Percentiles rank a stretch among this genome's conserved stretches.
Evolutionary conservation across 2,329 filamentous ascomycete species (phyloP).

Genomic region (Calonectria naviculata): DNA sequence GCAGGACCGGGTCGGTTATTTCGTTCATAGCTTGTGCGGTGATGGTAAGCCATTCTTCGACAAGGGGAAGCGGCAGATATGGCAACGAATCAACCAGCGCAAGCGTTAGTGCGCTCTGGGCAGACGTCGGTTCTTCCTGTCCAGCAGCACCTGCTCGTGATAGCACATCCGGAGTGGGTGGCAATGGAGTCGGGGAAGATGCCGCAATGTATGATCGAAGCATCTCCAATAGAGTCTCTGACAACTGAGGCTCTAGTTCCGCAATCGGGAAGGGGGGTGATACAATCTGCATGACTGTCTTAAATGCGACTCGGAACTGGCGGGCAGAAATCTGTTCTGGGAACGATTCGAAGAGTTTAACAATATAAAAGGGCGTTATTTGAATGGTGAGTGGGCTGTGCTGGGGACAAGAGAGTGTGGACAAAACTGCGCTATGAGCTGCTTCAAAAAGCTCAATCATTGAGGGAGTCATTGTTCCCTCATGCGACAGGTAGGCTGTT

Average conservation of each 20-base stretch:
- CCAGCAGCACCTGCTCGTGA: conserved; percentile 42
- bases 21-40: conserved; percentile 74
- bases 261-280: conserved; percentile 83
- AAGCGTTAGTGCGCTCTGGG: conserved; percentile 81
- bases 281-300: conserved; percentile 83
- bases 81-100: conserved; percentile 84
- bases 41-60: conserved; percentile 85
- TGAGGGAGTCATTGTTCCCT: conserved; percentile 55
- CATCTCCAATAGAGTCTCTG: conserved; percentile 84
- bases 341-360: conserved; percentile 83
- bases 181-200: conserved; percentile 58
- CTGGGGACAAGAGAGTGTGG: conserved; percentile 83
- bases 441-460: conserved; percentile 81
- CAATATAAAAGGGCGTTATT: conserved; percentile 85
- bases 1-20: conserved; percentile 71
- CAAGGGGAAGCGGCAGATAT: conserved; percentile 73
- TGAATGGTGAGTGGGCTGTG: conserved; percentile 77
- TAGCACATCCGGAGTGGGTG: conserved; percentile 51
- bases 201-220: conserved; percentile 69
- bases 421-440: conserved; percentile 84
- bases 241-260: conserved; percentile 79
- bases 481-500: conserved; percentile 73
- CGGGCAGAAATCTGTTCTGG: conserved; percentile 81
- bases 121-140: conserved; percentile 65
- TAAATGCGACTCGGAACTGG: conserved; percentile 91